A percentile compares a stretch with the other conserved stretches of the same genome.
phyloP scores from a whole-genome alignment of 495 filamentous ascomycete species.

The Aspergillus homomorphus region DNA sequence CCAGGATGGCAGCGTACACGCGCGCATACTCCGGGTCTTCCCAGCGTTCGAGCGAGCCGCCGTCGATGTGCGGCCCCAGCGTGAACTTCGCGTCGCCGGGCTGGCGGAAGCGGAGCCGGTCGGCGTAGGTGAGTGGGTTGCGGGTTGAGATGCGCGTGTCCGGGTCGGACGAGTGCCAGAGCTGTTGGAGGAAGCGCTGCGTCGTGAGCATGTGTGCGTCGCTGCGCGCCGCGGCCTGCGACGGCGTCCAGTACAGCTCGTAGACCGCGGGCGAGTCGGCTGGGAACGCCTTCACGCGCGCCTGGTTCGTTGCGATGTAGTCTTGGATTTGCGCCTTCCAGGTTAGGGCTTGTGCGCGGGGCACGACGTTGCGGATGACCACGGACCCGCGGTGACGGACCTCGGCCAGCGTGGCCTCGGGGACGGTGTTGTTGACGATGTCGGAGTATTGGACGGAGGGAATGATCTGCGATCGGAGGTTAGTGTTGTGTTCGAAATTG shows the following conservation, averaged over 20 bases:
- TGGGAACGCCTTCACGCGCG: conserved; percentile 51
- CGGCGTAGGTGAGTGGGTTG: conserved; percentile 72
- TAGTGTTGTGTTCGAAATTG: background rate
- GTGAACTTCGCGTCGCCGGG: conserved; percentile 72
- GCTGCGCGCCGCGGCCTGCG: conserved; percentile 69
- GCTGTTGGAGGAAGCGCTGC: conserved; percentile 68
- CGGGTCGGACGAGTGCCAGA: conserved; percentile 68
- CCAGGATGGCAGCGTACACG: conserved; percentile 70
- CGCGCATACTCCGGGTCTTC: conserved; percentile 72
- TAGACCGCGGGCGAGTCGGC: conserved; percentile 69
- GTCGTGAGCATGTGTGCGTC: conserved; percentile 68
- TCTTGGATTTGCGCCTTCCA: conserved; percentile 49
- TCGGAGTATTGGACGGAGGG: conserved; percentile 58
- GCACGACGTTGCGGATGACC: conserved; percentile 61
- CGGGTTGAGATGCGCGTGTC: conserved; percentile 58
- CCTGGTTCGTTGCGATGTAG: conserved; percentile 57
- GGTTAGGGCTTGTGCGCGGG: conserved; percentile 54
- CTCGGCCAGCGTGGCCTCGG: conserved; percentile 47
- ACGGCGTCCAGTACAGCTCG: conserved; percentile 84
- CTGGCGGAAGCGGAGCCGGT: conserved; percentile 69
- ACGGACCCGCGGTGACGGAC: conserved; percentile 61
- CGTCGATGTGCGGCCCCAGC: conserved; percentile 81
- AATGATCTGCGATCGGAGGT: conserved; percentile 41
- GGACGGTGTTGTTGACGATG: conserved; percentile 43
- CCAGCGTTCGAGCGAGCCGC: conserved; percentile 84